Base-by-base conservation (phyloP, 164 flowering plant species). In the Cinnamomum chago region DNA sequence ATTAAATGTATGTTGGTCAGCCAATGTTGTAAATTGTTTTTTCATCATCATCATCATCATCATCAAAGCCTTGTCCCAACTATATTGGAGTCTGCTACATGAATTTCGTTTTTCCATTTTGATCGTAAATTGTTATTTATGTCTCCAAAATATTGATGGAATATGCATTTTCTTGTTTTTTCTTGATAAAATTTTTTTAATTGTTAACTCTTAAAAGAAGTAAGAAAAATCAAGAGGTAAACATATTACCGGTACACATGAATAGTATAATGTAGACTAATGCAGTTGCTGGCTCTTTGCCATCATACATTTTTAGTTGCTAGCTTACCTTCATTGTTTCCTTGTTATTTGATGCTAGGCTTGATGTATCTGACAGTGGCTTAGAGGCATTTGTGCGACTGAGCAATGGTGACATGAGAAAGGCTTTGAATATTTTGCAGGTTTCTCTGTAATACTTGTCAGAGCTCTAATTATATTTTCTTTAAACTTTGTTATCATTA, bases 331-430 rank as follows among this genome's bases (percentile, higher is more conserved):
- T 68, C 20, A 55, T 55, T 55, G 47, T 35, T 55, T 22, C 15
- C 5, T 51, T 50, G 15, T 68, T 70, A 18, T 69, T 69, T 18
- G 60, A 20, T 70, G 15, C 40, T 74, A 95, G 99, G 86, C 92
- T 96, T 75, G 93, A 89, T 82, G 99, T 96, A 5, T 52, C 89
- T 67, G 97, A 91, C 68, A 82, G 80, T 79, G 98, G 98, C 75
- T 81, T 96, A 73, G 84, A 82, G 15, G 97, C 98, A 67, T 83
- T 94, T 84, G 98, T 92, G 72, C 88, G 92, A 52, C 85, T 96
- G 76, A 85, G 99, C 89, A 92, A 86, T 79, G 99, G 99, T 65
- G 98, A 96, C 84, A 96, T 96, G 98, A 88, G 99, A 83, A 96
- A 96, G 84, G 95, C 97, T 58, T 85, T 94, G 88, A 96, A 96